A percentile compares a stretch with the other conserved stretches of the same genome.
Evolutionary conservation across 176 grass and related monocot species (phyloP).

Genomic region (Aegilops speltoides): DNA sequence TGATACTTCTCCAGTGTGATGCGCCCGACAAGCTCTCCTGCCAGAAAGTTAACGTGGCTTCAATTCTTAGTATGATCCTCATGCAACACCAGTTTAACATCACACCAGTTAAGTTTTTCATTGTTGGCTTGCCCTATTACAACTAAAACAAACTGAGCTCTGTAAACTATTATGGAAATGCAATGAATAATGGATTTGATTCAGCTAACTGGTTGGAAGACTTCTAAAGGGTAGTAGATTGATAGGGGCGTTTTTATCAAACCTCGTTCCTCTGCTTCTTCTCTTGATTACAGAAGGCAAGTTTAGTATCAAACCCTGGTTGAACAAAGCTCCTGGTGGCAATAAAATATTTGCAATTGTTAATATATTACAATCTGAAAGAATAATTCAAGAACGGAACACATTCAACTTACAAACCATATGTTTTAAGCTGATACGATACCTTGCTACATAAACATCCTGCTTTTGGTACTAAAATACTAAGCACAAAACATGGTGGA

Average conservation of each 20-base stretch:
- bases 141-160: neutral
- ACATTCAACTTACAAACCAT: neutral
- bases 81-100: neutral
- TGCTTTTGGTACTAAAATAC: slow-evolving; percentile 25
- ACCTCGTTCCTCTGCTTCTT: slow-evolving; percentile 95
- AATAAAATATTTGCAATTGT: slow-evolving; percentile 33
- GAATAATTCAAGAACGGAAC: neutral
- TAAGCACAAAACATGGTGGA: neutral
- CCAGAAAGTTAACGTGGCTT: neutral
- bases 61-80: neutral
- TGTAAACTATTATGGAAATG: neutral
- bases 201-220: neutral
- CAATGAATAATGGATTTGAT: neutral
- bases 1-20: slow-evolving; percentile 84
- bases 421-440: neutral
- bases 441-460: slow-evolving; percentile 1
- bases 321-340: slow-evolving; percentile 76
- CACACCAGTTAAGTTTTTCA: neutral
- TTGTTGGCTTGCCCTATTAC: neutral
- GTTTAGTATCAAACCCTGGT: slow-evolving; percentile 87
- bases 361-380: slow-evolving; percentile 5
- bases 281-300: slow-evolving; percentile 88
- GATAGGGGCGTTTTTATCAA: slow-evolving; percentile 8
- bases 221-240: slow-evolving; percentile 8
- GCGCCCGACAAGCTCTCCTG: slow-evolving; percentile 61